phyloP scores from a whole-genome alignment of 2,329 filamentous ascomycete genomes.

The Dendrostoma leiphaemia region DNA sequence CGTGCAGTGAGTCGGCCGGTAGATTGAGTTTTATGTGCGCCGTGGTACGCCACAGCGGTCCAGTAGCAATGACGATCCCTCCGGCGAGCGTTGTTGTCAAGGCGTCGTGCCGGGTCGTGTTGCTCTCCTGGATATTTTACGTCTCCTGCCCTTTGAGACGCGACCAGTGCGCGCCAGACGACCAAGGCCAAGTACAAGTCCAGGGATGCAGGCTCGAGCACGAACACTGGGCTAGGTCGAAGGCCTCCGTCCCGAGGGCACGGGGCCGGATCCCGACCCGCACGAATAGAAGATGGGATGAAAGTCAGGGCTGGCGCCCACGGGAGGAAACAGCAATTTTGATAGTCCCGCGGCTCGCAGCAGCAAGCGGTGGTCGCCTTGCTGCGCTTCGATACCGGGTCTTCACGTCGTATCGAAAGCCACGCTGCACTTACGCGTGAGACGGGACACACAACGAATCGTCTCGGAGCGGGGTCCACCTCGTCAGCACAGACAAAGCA shows the following conservation, averaged over 20 bases:
- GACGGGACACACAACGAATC: slow-evolving; percentile 1
- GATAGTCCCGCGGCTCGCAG: slow-evolving; percentile 10
- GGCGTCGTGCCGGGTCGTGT: neutral
- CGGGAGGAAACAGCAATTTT: neutral
- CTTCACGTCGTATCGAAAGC: neutral
- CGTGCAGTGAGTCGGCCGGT: no score
- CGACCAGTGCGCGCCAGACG: neutral
- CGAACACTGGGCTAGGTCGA: neutral
- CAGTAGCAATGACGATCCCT: neutral
- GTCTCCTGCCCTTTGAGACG: neutral
- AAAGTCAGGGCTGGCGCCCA: no score
- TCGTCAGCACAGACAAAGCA: slow-evolving; percentile 6
- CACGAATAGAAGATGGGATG: no score
- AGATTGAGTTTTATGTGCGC: neutral
- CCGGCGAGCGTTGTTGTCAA: neutral
- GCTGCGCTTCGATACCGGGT: slow-evolving; percentile 5
- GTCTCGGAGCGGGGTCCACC: neutral
- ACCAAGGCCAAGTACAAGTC: neutral
- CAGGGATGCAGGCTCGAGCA: neutral
- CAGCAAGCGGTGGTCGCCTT: neutral
- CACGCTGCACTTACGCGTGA: slow-evolving; percentile 1
- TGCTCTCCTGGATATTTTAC: neutral
- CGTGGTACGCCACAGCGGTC: neutral
- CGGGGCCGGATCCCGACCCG: no score
- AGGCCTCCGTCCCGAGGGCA: neutral